phyloP scores from a whole-genome alignment of 495 filamentous ascomycete genomes.

The Penicillium cataractarum region DNA sequence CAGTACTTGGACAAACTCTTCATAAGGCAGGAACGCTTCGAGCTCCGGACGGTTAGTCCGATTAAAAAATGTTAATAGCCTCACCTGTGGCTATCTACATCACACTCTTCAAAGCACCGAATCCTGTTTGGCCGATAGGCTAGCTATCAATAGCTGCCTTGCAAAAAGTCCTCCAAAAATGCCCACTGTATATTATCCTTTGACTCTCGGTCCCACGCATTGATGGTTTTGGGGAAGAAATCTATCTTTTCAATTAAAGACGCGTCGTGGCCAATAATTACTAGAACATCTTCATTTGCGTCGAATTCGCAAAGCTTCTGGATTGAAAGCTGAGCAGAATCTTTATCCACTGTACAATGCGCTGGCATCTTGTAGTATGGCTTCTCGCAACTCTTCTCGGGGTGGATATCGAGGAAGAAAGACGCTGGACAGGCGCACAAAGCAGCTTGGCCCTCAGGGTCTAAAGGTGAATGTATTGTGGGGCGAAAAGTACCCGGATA shows the following conservation, averaged over 20 bases:
- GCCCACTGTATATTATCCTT: not conserved
- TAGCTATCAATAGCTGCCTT: too few relatives aligned
- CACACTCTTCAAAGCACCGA: too few relatives aligned
- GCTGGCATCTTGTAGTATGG: constrained; percentile 5
- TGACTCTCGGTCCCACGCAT: not conserved
- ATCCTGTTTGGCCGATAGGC: too few relatives aligned
- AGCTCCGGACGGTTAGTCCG: too few relatives aligned
- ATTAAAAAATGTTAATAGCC: too few relatives aligned
- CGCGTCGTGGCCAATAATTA: constrained; percentile 7
- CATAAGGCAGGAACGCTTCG: too few relatives aligned
- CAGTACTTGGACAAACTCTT: too few relatives aligned
- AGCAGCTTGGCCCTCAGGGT: not conserved
- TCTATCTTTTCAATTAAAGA: constrained; percentile 2
- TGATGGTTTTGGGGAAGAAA: not conserved
- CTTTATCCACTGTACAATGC: constrained; percentile 3
- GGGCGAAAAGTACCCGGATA: constrained; percentile 6
- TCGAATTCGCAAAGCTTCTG: not conserved
- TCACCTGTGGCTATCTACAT: too few relatives aligned
- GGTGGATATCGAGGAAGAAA: constrained; percentile 5
- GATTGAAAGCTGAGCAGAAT: not conserved
- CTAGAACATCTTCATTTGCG: not conserved
- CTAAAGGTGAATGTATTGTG: not conserved
- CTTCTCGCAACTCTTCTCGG: not conserved
- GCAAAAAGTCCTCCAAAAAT: not conserved
- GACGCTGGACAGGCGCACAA: not conserved